phyloP scores from a whole-genome alignment of 2,329 filamentous ascomycete genomes.

The Penicillium sp. region DNA sequence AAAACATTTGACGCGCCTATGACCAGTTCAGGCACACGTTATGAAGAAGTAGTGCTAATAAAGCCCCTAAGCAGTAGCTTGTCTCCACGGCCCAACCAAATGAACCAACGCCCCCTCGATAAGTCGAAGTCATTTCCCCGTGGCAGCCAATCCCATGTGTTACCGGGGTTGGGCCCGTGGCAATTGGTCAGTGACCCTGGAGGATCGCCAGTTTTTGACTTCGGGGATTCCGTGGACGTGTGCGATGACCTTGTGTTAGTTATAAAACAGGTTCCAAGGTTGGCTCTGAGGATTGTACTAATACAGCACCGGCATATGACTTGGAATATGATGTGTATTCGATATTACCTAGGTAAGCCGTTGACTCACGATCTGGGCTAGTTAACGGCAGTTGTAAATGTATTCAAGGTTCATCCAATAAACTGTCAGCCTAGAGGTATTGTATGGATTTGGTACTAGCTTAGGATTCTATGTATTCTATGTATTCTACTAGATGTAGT shows the following conservation, averaged over 20 bases:
- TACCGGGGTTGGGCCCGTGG: slow-evolving; percentile 6
- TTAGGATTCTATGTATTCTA: neutral
- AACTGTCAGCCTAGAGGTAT: neutral
- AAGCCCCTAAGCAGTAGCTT: slow-evolving; percentile 11
- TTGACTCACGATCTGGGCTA: neutral
- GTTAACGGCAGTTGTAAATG: neutral
- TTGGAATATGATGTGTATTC: neutral
- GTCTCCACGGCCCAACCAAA: slow-evolving; percentile 28
- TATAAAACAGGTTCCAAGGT: neutral
- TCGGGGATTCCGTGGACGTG: neutral
- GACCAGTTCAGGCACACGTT: slow-evolving; percentile 21
- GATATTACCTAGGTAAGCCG: neutral
- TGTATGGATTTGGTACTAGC: neutral
- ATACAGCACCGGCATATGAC: neutral
- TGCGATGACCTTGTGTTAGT: neutral
- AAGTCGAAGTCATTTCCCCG: slow-evolving; percentile 22
- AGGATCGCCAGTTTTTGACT: slow-evolving; percentile 26
- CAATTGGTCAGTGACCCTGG: slow-evolving; percentile 20
- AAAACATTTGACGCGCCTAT: slow-evolving; percentile 22
- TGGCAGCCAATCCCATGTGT: slow-evolving; percentile 19
- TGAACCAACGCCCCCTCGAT: slow-evolving; percentile 17
- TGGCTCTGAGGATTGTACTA: neutral
- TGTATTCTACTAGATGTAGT: neutral
- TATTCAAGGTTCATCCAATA: neutral
- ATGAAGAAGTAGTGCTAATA: slow-evolving; percentile 1